Evolutionary conservation across 371 early-diverging fungal species (phyloP), one percentile per base, ranked within the genome.

Genomic region (Mortierella sp.): DNA sequence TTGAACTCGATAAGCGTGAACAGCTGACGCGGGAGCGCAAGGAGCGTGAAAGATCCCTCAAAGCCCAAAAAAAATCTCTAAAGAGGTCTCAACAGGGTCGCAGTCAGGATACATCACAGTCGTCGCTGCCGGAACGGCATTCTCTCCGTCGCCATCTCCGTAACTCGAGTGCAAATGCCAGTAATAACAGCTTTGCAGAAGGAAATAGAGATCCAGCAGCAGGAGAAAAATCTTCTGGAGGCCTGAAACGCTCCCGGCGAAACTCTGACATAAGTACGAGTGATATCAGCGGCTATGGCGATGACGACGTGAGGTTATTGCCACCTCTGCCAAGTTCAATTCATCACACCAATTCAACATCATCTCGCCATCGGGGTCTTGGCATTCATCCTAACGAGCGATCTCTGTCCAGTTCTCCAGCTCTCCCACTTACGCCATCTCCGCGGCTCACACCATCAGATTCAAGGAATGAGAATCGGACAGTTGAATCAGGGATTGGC

Each of bases 321-420:
- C 66, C 40, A 9, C 32, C 68, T 10, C 45, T 24, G 58, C 45
- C 66, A 57, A 69, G 30, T 35, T 26, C 70, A n/a, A 45, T 22
- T 64, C 68, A 66, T 63, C 57, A 22, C 16, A 12, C 45, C 57
- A 35, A 55, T 24, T 37, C 59, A 12, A 64, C 43, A 32, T 58
- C 73, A 20, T 28, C 57, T 59, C 61, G 49, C 22, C 54, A 59
- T 14, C 49, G 28, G 0, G 64, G 59, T 22, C 43, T 54, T 26
- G 43, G 43, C 67, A 66, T 47, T 43, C 62, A 47, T 22, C 61
- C 67, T 35, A 68, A 57, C 32, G 73, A 78, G 24, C 71, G 77
- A 51, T 78, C 78, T 16, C n/a, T 65, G 11, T 73, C 78, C 22
- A 78, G 67, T 47, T 68, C 78, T n/a, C 78, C 78, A 55, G 73